These are phyloP conservation scores for Tolypocladium pustulatum DNA, from an alignment of 2,329 filamentous ascomycete genomes.

Conservation along the genomic window DNA sequence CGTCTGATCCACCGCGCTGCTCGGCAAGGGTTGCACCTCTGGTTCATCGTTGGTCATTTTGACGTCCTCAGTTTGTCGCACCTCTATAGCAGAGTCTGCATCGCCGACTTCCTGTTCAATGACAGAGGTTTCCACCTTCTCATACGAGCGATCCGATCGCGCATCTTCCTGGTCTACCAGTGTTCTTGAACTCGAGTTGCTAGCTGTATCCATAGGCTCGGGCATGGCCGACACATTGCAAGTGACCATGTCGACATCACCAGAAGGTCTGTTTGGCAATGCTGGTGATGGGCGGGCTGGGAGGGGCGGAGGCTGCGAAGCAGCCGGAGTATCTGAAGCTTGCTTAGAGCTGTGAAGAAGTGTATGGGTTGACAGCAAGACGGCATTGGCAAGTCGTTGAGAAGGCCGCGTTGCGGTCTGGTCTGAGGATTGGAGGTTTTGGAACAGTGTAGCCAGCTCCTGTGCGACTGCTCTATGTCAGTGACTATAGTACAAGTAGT, in stretches of 20 bases:
- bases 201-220: conserved; percentile 27
- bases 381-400: conserved; percentile 69
- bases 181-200: conserved; percentile 40
- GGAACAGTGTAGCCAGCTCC: conserved; percentile 62
- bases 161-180: conserved; percentile 34
- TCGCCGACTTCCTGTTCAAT: conserved; percentile 12
- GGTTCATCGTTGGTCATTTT: conserved; percentile 1
- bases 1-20: background rate
- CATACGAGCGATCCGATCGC: conserved; percentile 21
- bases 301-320: conserved; percentile 33
- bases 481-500: background rate
- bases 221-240: conserved; percentile 18
- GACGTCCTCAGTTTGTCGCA: background rate
- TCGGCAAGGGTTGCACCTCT: background rate
- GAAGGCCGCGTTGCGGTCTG: conserved; percentile 57
- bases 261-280: conserved; percentile 17
- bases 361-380: conserved; percentile 48
- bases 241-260: conserved; percentile 24
- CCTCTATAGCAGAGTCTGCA: conserved; percentile 5
- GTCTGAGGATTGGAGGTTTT: conserved; percentile 54
- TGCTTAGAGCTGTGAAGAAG: conserved; percentile 21
- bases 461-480: conserved; percentile 50
- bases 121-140: conserved; percentile 17
- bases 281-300: conserved; percentile 36
- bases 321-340: conserved; percentile 11